These are phyloP conservation scores for Xylaria sp. DNA, from an alignment of 2,329 filamentous ascomycete genomes.

Conservation along the genomic window DNA sequence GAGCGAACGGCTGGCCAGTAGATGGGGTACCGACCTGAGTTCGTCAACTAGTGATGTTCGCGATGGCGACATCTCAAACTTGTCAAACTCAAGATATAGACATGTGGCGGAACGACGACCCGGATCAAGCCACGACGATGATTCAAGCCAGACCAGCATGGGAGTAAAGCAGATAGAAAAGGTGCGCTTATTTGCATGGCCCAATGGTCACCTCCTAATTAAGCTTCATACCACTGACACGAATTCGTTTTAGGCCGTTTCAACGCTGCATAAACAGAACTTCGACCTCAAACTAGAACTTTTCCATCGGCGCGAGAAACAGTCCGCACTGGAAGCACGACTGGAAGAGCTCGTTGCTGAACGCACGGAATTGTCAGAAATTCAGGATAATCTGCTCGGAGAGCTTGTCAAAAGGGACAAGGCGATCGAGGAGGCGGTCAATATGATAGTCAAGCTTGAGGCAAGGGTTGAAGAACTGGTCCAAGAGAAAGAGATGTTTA, in stretches of 20 bases:
- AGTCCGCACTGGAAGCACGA: slow-evolving; percentile 67
- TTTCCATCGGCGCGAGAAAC: slow-evolving; percentile 74
- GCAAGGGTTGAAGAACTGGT: slow-evolving; percentile 66
- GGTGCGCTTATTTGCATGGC: slow-evolving; percentile 53
- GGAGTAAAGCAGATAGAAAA: slow-evolving; percentile 76
- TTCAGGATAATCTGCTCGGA: slow-evolving; percentile 67
- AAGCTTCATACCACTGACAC: slow-evolving; percentile 26
- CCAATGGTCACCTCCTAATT: background rate
- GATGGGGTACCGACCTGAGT: slow-evolving; percentile 53
- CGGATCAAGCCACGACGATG: slow-evolving; percentile 56
- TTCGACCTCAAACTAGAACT: slow-evolving; percentile 81
- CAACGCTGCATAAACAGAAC: slow-evolving; percentile 78
- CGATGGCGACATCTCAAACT: slow-evolving; percentile 50
- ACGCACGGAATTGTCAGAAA: slow-evolving; percentile 64
- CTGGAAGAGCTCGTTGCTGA: slow-evolving; percentile 66
- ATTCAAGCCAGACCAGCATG: slow-evolving; percentile 64
- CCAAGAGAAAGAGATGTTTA: slow-evolving; percentile 65
- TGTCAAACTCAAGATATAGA: slow-evolving; percentile 52
- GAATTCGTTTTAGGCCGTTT: slow-evolving; percentile 63
- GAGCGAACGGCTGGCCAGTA: slow-evolving; percentile 56
- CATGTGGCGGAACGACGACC: slow-evolving; percentile 54
- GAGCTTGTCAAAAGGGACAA: slow-evolving; percentile 76
- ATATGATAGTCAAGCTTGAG: slow-evolving; percentile 75
- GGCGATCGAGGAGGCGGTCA: slow-evolving; percentile 76
- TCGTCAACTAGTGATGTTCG: slow-evolving; percentile 54